Conservation (phyloP, 108 stramenopile genomes). For the Fragilaria crotonensis region DNA sequence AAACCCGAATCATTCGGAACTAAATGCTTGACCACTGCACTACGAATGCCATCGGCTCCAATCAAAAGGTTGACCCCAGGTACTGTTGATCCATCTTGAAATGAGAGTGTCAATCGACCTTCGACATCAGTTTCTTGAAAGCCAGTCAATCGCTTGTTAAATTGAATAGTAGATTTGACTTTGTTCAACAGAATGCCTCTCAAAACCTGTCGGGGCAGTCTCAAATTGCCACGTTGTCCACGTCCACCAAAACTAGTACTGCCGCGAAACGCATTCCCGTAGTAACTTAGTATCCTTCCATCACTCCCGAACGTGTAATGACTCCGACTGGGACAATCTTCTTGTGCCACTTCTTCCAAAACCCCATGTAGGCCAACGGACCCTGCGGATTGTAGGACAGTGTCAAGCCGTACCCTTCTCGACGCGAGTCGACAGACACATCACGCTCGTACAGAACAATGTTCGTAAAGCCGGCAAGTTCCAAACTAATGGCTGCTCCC, state of each 20-base stretch:
- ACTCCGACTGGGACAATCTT: constrained; percentile 73
- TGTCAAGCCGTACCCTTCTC: constrained; percentile 83
- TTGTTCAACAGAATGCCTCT: constrained; percentile 43
- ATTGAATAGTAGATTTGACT: constrained; percentile 14
- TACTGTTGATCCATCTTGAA: constrained; percentile 37
- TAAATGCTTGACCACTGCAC: constrained; percentile 31
- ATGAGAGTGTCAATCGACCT: constrained; percentile 18
- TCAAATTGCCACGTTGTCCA: constrained; percentile 81
- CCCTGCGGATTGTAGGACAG: constrained; percentile 71
- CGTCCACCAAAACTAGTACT: constrained; percentile 19
- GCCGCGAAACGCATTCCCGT: constrained; percentile 68
- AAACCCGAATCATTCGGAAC: constrained; percentile 20
- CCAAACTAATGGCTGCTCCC: constrained; percentile 42
- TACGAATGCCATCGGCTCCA: constrained; percentile 81
- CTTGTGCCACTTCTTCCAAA: constrained; percentile 54
- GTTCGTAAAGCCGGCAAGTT: constrained; percentile 33
- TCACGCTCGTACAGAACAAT: constrained; percentile 68
- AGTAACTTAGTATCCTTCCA: constrained; percentile 61
- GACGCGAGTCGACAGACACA: constrained; percentile 15
- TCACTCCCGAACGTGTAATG: constrained; percentile 61
- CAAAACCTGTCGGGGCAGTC: constrained; percentile 63
- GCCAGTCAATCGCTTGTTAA: neutral
- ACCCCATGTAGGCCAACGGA: constrained; percentile 58
- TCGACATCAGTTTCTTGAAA: neutral
- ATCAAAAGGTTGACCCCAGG: constrained; percentile 61